Evolutionary conservation across 2,329 filamentous ascomycete species (phyloP).

Genomic region (Fusarium proliferatum): DNA sequence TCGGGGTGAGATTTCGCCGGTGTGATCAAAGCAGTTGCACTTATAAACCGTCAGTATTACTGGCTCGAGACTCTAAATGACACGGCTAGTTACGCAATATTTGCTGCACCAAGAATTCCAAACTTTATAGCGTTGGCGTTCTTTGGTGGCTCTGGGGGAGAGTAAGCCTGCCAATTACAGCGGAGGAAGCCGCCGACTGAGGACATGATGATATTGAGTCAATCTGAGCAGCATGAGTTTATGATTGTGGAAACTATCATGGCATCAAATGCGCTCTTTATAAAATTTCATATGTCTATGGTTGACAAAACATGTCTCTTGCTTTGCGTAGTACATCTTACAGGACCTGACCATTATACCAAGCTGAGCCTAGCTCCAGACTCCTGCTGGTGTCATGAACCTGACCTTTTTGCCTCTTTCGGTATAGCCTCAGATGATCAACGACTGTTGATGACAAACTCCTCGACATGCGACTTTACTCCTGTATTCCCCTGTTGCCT

Average conservation of each 20-base stretch:
- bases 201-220: not conserved
- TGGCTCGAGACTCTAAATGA: fast-evolving
- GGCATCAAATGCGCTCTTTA: fast-evolving
- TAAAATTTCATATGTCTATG: fast-evolving
- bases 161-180: not conserved
- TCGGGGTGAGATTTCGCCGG: not conserved
- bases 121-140: not conserved
- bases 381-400: not conserved
- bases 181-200: not conserved
- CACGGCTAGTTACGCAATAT: not conserved
- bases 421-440: not conserved
- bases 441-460: not conserved
- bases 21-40: not conserved
- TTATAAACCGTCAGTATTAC: not conserved
- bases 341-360: not conserved
- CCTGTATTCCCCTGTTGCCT: not conserved
- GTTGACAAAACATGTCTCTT: not conserved
- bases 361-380: not conserved
- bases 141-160: not conserved
- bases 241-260: fast-evolving
- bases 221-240: fast-evolving
- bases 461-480: not conserved
- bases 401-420: not conserved
- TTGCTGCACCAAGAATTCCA: slow-evolving; percentile 3
- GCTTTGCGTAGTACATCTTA: not conserved